A percentile compares a stretch with the other conserved stretches of the same genome.
These are phyloP conservation scores for Leccinum variicolor DNA, from an alignment of 768 basidiomycete genomes.

Conservation along the genomic window DNA sequence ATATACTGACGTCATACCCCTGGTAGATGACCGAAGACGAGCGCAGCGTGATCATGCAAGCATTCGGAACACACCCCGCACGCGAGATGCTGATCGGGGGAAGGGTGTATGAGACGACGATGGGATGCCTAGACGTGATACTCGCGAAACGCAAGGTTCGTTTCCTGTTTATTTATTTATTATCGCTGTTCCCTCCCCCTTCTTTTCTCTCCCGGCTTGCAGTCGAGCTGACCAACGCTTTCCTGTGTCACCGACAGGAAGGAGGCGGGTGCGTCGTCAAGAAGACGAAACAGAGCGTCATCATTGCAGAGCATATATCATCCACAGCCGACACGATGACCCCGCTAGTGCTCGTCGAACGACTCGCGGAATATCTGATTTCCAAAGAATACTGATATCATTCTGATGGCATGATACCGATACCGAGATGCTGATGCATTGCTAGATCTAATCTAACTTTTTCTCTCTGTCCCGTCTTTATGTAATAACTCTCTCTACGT, in stretches of 20 bases:
- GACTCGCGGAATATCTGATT: conserved; percentile 23
- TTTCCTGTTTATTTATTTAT: neutral
- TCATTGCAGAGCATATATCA: conserved; percentile 21
- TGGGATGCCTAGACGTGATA: conserved; percentile 26
- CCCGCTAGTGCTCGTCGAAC: conserved; percentile 19
- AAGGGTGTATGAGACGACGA: conserved; percentile 22
- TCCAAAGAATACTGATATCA: conserved; percentile 17
- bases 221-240: neutral
- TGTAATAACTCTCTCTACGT: neutral
- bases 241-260: conserved; percentile 3
- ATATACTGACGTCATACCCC: neutral
- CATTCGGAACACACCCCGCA: conserved; percentile 17
- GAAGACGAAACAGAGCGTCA: conserved; percentile 25
- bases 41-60: conserved; percentile 15
- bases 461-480: neutral
- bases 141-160: conserved; percentile 22
- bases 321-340: conserved; percentile 4
- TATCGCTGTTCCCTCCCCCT: neutral
- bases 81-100: conserved; percentile 25
- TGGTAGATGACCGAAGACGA: conserved; percentile 23
- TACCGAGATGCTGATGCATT: neutral
- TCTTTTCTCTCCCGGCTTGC: neutral
- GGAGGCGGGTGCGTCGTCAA: conserved; percentile 25
- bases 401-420: neutral
- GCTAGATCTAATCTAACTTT: neutral